These are phyloP conservation scores for Warburgia ugandensis DNA, from an alignment of 164 flowering plant species.

Conservation along the genomic window DNA sequence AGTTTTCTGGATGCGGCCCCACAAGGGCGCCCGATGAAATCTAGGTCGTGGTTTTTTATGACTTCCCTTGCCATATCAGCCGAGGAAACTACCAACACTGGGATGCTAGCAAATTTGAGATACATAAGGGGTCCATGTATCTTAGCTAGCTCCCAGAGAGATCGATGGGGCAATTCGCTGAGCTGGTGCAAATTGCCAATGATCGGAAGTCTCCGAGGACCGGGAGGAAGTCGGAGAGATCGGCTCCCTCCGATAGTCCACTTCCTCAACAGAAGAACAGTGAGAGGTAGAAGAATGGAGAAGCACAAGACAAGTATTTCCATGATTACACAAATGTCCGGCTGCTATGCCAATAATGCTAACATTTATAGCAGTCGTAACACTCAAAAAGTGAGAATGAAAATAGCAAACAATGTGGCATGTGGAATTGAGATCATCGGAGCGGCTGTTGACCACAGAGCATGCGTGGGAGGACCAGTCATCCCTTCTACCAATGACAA, in stretches of 20 bases:
- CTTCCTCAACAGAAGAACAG: not conserved
- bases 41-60: conserved; percentile 6
- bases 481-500: too few relatives aligned
- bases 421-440: too few relatives aligned
- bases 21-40: conserved; percentile 4
- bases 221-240: conserved; percentile 7
- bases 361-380: too few relatives aligned
- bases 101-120: conserved; percentile 3
- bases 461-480: too few relatives aligned
- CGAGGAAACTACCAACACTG: conserved; percentile 10
- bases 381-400: too few relatives aligned
- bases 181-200: conserved; percentile 23
- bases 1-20: not conserved
- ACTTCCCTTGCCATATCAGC: conserved; percentile 6
- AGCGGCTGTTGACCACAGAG: too few relatives aligned
- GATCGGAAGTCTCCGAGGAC: conserved; percentile 7
- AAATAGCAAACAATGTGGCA: too few relatives aligned
- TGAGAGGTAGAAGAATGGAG: too few relatives aligned
- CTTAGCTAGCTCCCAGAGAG: conserved; percentile 8
- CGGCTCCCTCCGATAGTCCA: not conserved
- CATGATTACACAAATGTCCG: too few relatives aligned
- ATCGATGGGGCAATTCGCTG: conserved; percentile 13
- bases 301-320: too few relatives aligned
- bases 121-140: conserved; percentile 14
- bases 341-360: too few relatives aligned